Percentiles rank a stretch among this genome's conserved stretches.
Conservation (phyloP, 1,139 yeast species). For the Candida mesenterica region DNA sequence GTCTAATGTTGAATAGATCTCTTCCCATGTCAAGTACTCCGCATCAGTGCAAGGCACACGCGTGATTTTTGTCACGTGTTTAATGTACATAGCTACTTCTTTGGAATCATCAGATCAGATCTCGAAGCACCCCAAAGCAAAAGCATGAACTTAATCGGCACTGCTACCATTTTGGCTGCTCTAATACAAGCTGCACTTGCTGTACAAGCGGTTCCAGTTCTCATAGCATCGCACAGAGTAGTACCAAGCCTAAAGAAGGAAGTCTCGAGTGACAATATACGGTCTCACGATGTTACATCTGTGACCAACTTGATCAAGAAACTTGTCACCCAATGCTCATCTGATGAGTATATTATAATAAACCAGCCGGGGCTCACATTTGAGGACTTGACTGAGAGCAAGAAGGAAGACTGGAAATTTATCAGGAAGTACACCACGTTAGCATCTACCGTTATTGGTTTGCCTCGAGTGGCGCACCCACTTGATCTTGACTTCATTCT, state of each 20-base stretch:
- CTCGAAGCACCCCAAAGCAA: neutral
- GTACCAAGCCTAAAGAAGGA: slow-evolving; percentile 38
- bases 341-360: slow-evolving; percentile 67
- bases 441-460: slow-evolving; percentile 62
- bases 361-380: slow-evolving; percentile 67
- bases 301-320: slow-evolving; percentile 48
- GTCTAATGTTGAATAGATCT: too few species aligned
- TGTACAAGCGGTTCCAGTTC: slow-evolving; percentile 30
- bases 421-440: slow-evolving; percentile 53
- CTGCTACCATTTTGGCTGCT: neutral
- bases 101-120: neutral
- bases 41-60: too few species aligned
- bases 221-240: slow-evolving; percentile 43
- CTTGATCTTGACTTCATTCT: slow-evolving; percentile 51
- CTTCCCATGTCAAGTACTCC: too few species aligned
- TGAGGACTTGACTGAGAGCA: slow-evolving; percentile 50
- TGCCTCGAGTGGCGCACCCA: slow-evolving; percentile 50
- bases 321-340: slow-evolving; percentile 58
- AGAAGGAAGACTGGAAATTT: slow-evolving; percentile 48
- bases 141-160: neutral
- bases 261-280: slow-evolving; percentile 19
- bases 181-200: slow-evolving; percentile 1
- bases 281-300: slow-evolving; percentile 20
- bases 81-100: too few species aligned
- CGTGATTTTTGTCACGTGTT: too few species aligned